Evolutionary conservation across 495 filamentous ascomycete species (phyloP), one percentile per base, ranked within the genome.

Genomic region (Entonaema liquescens): DNA sequence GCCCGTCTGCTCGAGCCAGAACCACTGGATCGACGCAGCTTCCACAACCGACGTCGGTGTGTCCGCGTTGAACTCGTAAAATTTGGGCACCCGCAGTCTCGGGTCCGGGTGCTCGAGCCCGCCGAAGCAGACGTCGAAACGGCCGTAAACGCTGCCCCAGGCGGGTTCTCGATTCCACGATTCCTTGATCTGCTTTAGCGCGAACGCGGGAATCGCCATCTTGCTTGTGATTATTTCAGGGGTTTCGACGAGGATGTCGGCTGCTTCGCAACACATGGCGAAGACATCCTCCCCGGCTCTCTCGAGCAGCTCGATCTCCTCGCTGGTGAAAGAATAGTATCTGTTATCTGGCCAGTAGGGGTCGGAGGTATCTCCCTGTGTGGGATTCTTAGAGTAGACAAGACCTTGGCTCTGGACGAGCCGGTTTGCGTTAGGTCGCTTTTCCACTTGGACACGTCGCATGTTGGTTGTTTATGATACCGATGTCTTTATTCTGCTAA

Each of bases 51-150:
- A 53, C 31, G 60, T 62, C n/a, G 60, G 47, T 5, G 60, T 54
- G 33, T 62, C 60, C 2, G 60, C 60, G 23, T 62, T 62, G 60
- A 62, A 62, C 60, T 62, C 47, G 33, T 62, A 62, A n/a, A 62
- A 62, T 13, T 62, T 62, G 12, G 60, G 60, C 28, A 42, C 33
- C 17, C 60, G 60, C 19, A 62, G 49, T 19, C 60, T 38, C 21
- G 60, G 21, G 49, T 62, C 60, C 13, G 47, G 47, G n/a, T 62
- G 47, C 19, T 54, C 60, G 15, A 62, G 47, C n/a, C 60, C 60
- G 1, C 60, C 60, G 31, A 53, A 62, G 60, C 60, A 62, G 19
- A 62, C n/a, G 15, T 62, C 60, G 31, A 62, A 62, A 17, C 60
- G 60, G 2, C 60, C 60, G 23, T 62, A 62, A 1, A 62, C 19